These are phyloP conservation scores for Zoysia pacifica DNA, from an alignment of 176 grass and related monocot genomes.

Conservation along the genomic window DNA sequence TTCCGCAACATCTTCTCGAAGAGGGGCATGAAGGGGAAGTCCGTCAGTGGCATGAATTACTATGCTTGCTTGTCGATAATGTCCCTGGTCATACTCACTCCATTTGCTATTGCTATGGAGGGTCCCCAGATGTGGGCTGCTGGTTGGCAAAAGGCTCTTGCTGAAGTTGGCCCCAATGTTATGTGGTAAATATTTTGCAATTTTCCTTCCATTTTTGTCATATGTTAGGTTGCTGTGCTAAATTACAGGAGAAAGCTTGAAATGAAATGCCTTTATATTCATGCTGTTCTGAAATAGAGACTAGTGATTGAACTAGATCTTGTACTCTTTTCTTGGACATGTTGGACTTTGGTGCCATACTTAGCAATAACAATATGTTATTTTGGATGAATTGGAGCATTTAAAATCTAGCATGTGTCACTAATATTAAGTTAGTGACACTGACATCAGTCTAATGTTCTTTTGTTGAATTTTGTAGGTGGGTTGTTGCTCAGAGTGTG, in stretches of 20 bases:
- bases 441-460: conserved; percentile 24
- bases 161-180: conserved; percentile 75
- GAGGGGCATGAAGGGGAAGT: conserved; percentile 92
- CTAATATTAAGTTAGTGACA: not conserved
- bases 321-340: conserved; percentile 13
- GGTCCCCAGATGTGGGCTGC: conserved; percentile 83
- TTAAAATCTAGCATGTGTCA: not conserved
- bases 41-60: conserved; percentile 94
- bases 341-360: not conserved
- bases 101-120: conserved; percentile 91
- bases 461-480: conserved; percentile 58
- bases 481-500: conserved; percentile 85
- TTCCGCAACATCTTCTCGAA: conserved; percentile 95
- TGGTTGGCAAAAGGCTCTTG: conserved; percentile 79
- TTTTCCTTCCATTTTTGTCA: conserved; percentile 18
- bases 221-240: not conserved
- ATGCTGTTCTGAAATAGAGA: not conserved
- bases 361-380: not conserved
- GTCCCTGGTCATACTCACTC: conserved; percentile 82
- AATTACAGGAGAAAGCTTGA: not conserved
- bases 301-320: not conserved
- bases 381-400: not conserved
- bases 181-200: conserved; percentile 62
- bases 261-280: not conserved
- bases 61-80: conserved; percentile 89